Percentiles rank a stretch among this genome's conserved stretches.
These are phyloP conservation scores for Penicillium expansum DNA, from an alignment of 2,329 filamentous ascomycete species.

Conservation along the genomic window DNA sequence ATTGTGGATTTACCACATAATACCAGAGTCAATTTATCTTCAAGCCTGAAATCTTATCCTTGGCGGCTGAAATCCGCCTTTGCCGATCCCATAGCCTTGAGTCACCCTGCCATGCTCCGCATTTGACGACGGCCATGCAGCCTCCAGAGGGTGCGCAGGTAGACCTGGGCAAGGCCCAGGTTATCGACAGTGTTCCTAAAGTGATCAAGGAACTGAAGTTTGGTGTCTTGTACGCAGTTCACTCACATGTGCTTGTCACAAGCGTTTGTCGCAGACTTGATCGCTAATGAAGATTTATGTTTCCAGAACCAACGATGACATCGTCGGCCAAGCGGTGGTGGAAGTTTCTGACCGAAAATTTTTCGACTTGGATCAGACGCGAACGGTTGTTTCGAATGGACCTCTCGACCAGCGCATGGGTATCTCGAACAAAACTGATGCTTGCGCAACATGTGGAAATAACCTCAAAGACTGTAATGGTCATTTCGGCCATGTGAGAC, in stretches of 20 bases:
- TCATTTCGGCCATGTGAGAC: conserved; percentile 89
- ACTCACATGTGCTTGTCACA: conserved; percentile 8
- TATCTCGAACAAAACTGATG: conserved; percentile 77
- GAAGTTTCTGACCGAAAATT: conserved; percentile 92
- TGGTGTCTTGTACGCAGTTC: conserved; percentile 70
- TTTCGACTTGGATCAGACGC: conserved; percentile 81
- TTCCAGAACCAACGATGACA: conserved; percentile 79
- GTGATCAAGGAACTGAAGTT: conserved; percentile 92
- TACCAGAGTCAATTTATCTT: background rate
- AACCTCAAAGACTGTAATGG: conserved; percentile 82
- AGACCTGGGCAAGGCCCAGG: conserved; percentile 71
- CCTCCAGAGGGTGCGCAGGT: conserved; percentile 46
- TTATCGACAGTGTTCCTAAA: conserved; percentile 83
- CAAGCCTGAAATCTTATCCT: background rate
- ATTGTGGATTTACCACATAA: background rate
- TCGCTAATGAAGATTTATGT: conserved; percentile 17
- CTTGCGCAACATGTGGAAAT: conserved; percentile 80
- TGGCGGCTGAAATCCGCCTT: conserved; percentile 20
- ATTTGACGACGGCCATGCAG: conserved; percentile 41
- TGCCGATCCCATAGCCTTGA: conserved; percentile 25
- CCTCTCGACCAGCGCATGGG: conserved; percentile 86
- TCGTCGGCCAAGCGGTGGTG: conserved; percentile 90
- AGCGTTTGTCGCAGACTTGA: conserved; percentile 9
- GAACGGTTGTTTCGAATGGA: conserved; percentile 74
- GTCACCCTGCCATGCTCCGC: conserved; percentile 37